Base-by-base conservation (phyloP, 768 basidiomycete genomes). In the Asterophora lycoperdoides region DNA sequence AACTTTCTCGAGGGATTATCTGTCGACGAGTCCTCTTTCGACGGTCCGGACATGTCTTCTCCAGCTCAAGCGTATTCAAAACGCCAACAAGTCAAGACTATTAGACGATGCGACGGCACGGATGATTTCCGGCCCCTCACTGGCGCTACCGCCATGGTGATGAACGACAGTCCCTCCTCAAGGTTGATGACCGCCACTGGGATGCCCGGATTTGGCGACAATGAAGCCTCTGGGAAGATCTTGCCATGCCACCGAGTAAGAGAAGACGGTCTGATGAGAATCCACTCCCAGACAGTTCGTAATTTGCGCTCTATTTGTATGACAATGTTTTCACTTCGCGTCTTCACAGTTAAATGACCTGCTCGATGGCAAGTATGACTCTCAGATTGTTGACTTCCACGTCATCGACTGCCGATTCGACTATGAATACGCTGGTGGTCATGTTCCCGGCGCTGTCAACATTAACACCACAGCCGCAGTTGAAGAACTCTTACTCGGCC, bases 361-460 rank as follows among this genome's bases (percentile, higher is more conserved):
- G 11, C 67, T 98, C 28, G 80, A 84, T 41, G 94, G 95, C 18
- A 74, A 68, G 55, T 97, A 81, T 66, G 68, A 79, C 43, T 62
- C 76, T 15, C 68, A 77, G 52, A 81, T 95, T 48, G 73, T 76
- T 33, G 74, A 80, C 39, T 96, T 75, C 65, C 78, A 87, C 57
- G 69, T 99, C 49, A 86, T 99, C 57, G 96, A 99, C 69, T 98
- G 96, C 66, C 88, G 96, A 36, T 99, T 98, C 67, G 92, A 93
- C 54, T 99, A 96, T 61, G 96, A 99, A 69, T 97, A 85, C 66
- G 75, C 77, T 41, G 96, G 96, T 8, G 96, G 96, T 0, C 96
- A 98, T 70, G 81, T 98, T 55, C 80, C 80, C 8, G 89, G 93
- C 11, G 94, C 96, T 6, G 75, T 93, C 64, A 98, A 97, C 64